phyloP scores from a whole-genome alignment of 139 green algal genomes.

The Chlorokybus atmophyticus region DNA sequence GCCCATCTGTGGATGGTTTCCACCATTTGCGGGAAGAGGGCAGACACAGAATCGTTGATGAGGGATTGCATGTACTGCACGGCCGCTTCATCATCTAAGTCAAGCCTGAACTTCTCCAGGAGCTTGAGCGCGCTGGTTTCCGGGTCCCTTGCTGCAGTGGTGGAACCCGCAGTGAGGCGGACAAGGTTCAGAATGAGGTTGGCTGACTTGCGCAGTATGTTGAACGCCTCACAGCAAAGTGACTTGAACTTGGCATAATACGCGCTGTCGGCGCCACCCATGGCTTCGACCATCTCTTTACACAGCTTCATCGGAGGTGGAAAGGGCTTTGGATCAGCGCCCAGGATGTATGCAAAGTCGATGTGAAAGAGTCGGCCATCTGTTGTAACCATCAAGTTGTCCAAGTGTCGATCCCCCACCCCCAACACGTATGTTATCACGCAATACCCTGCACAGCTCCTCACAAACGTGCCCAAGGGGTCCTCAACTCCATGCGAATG shows the following conservation, averaged over 20 bases:
- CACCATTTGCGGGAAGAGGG: slow-evolving; percentile 82
- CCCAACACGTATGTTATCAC: slow-evolving; percentile 97
- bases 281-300: slow-evolving; percentile 69
- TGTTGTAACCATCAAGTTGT: slow-evolving; percentile 84
- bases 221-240: slow-evolving; percentile 82
- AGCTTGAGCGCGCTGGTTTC: slow-evolving; percentile 81
- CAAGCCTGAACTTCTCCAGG: slow-evolving; percentile 81
- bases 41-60: slow-evolving; percentile 68
- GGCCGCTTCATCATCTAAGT: slow-evolving; percentile 77
- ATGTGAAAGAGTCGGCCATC: slow-evolving; percentile 69
- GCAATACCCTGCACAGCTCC: slow-evolving; percentile 84
- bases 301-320: slow-evolving; percentile 80
- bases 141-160: slow-evolving; percentile 40
- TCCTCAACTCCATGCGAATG: slow-evolving; percentile 55
- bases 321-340: slow-evolving; percentile 88
- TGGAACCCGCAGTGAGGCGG: slow-evolving; percentile 83
- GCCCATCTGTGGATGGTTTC: slow-evolving; percentile 81
- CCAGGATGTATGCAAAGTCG: slow-evolving; percentile 94
- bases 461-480: slow-evolving; percentile 62
- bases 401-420: slow-evolving; percentile 80
- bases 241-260: slow-evolving; percentile 62
- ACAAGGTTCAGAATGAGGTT: slow-evolving; percentile 86
- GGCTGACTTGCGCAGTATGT: slow-evolving; percentile 89
- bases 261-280: slow-evolving; percentile 61
- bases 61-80: slow-evolving; percentile 77